Percentiles rank a stretch among this genome's conserved stretches.
Evolutionary conservation across 2,329 filamentous ascomycete genomes (phyloP).

Genomic region (Trichoderma asperellum): DNA sequence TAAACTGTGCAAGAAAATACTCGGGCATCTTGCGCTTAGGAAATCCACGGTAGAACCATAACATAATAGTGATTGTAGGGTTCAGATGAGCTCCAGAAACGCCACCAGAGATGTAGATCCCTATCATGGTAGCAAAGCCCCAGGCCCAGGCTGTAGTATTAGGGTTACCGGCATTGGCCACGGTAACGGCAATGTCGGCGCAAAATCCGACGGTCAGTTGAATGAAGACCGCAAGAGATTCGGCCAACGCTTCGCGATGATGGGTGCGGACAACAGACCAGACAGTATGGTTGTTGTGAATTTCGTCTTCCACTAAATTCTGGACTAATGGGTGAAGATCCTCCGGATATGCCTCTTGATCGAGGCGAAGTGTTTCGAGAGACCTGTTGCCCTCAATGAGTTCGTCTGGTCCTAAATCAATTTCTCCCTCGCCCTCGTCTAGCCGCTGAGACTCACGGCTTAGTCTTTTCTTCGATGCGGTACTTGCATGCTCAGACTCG

Average conservation of each 20-base stretch:
- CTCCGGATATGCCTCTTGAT: constrained; percentile 15
- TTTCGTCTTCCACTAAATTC: constrained; percentile 7
- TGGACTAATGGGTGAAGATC: constrained; percentile 13
- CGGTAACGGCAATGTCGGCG: constrained; percentile 11
- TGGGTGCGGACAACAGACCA: constrained; percentile 10
- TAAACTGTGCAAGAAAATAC: constrained; percentile 8
- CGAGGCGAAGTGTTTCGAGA: constrained; percentile 2
- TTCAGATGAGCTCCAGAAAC: constrained; percentile 14
- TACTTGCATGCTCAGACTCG: not conserved
- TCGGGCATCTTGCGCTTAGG: constrained; percentile 17
- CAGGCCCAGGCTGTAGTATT: constrained; percentile 17
- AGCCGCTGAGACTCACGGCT: not conserved
- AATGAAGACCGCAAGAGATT: not conserved
- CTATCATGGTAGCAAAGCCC: constrained; percentile 21
- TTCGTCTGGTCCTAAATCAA: not conserved
- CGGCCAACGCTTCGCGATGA: not conserved
- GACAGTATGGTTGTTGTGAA: constrained; percentile 14
- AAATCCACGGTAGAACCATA: constrained; percentile 16
- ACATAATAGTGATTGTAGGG: constrained; percentile 7
- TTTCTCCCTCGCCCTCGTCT: not conserved
- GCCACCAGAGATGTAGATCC: constrained; percentile 17
- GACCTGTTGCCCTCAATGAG: constrained; percentile 1
- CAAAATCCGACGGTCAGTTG: constrained; percentile 8
- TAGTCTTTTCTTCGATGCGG: not conserved
- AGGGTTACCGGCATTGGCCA: constrained; percentile 12